Conservation (phyloP, 768 basidiomycete species). For the Naganishia vaughanmartiniae region DNA sequence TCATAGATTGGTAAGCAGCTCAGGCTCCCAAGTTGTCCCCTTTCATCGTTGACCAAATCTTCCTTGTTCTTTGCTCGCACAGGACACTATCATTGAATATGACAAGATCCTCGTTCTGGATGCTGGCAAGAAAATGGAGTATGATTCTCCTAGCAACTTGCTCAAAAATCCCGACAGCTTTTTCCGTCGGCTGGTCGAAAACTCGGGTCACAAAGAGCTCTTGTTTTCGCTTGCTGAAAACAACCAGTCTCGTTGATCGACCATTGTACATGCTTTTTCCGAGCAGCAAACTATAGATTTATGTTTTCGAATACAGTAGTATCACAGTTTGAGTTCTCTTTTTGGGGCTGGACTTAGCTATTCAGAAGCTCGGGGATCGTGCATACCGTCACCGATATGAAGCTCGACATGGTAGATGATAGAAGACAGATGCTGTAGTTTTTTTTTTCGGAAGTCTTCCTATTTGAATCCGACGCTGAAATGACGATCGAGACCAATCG, state of each 20-base stretch:
- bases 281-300: background rate
- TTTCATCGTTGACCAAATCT: background rate
- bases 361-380: no score
- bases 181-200: slow-evolving; percentile 62
- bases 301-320: background rate
- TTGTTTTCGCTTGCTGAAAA: slow-evolving; percentile 9
- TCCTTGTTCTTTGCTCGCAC: slow-evolving; percentile 58
- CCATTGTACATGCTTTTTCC: background rate
- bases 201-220: slow-evolving; percentile 22
- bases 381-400: no score
- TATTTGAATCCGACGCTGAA: no score
- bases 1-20: slow-evolving; percentile 61
- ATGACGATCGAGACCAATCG: no score
- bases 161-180: slow-evolving; percentile 55
- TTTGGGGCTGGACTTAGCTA: no score
- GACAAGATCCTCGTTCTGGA: slow-evolving; percentile 64
- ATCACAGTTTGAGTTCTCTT: no score
- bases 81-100: slow-evolving; percentile 61
- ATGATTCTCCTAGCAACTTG: slow-evolving; percentile 64
- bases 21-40: slow-evolving; percentile 49
- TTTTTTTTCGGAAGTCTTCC: no score
- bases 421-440: no score
- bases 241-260: background rate
- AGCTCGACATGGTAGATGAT: no score
- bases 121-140: slow-evolving; percentile 69